Evolutionary conservation across 805 yeast species (phyloP).

Genomic region (Wickerhamiella shivajii): DNA sequence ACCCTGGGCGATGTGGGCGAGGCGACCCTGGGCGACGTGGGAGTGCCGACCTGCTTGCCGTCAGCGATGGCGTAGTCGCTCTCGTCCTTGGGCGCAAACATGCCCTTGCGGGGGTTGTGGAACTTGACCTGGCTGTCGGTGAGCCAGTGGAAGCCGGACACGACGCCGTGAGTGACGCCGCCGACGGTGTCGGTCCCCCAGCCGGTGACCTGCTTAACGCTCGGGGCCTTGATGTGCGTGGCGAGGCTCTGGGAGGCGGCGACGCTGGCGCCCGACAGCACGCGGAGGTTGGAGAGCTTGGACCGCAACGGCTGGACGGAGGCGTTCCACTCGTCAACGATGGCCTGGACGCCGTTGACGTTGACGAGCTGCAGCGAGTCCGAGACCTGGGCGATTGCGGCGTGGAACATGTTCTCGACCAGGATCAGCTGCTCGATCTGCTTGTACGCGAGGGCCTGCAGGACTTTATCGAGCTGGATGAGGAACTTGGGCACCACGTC

Average conservation of each 20-base stretch:
- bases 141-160: too few relatives aligned
- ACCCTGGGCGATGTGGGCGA: too few relatives aligned
- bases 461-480: background rate
- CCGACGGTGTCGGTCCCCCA: background rate
- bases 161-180: too few relatives aligned
- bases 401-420: background rate
- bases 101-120: slow-evolving; percentile 7
- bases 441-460: background rate
- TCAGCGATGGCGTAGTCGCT: background rate
- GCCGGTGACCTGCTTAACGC: slow-evolving; percentile 2
- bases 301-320: too few relatives aligned
- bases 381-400: background rate
- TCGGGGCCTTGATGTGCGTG: background rate
- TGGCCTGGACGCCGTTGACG: background rate
- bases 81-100: slow-evolving; percentile 4
- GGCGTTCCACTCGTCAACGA: too few relatives aligned
- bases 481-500: slow-evolving; percentile 5
- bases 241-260: slow-evolving; percentile 5
- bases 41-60: slow-evolving; percentile 5
- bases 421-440: slow-evolving; percentile 2
- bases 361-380: background rate
- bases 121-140: slow-evolving; percentile 7
- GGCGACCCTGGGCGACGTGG: too few relatives aligned
- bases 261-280: too few relatives aligned
- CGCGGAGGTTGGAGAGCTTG: too few relatives aligned